Percentiles rank a stretch among this genome's conserved stretches.
Conservation (phyloP, 805 yeast species). For the Pichia membranifaciens region DNA sequence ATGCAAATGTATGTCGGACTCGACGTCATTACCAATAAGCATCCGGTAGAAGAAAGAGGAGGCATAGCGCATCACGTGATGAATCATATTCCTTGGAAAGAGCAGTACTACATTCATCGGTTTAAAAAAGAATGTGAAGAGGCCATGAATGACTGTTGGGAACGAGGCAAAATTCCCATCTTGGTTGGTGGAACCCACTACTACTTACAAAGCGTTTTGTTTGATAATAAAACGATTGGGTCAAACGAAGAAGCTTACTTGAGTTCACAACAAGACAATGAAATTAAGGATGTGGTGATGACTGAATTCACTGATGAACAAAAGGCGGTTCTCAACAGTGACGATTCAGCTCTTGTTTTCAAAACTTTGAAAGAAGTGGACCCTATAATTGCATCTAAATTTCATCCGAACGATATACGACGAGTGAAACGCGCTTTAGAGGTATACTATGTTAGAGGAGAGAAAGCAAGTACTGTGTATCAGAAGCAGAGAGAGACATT, state of each 20-base stretch:
- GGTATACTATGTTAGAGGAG: slow-evolving; percentile 62
- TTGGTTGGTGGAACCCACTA: slow-evolving; percentile 96
- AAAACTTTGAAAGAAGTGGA: slow-evolving; percentile 48
- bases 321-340: slow-evolving; percentile 45
- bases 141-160: slow-evolving; percentile 59
- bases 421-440: slow-evolving; percentile 77
- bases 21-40: slow-evolving; percentile 84
- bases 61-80: slow-evolving; percentile 83
- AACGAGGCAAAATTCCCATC: slow-evolving; percentile 71
- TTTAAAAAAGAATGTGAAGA: slow-evolving; percentile 67
- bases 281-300: slow-evolving; percentile 11
- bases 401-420: slow-evolving; percentile 86
- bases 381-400: slow-evolving; percentile 68
- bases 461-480: slow-evolving; percentile 66
- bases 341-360: slow-evolving; percentile 47
- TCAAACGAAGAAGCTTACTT: slow-evolving; percentile 17
- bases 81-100: slow-evolving; percentile 76
- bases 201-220: slow-evolving; percentile 72
- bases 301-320: slow-evolving; percentile 30
- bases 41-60: slow-evolving; percentile 70
- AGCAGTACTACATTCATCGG: slow-evolving; percentile 74
- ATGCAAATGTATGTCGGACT: slow-evolving; percentile 85
- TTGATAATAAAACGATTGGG: slow-evolving; percentile 57
- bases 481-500: slow-evolving; percentile 44
- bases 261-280: too few relatives aligned